These are phyloP conservation scores for Goffeauzyma gilvescens DNA, from an alignment of 768 basidiomycete species.

Conservation along the genomic window DNA sequence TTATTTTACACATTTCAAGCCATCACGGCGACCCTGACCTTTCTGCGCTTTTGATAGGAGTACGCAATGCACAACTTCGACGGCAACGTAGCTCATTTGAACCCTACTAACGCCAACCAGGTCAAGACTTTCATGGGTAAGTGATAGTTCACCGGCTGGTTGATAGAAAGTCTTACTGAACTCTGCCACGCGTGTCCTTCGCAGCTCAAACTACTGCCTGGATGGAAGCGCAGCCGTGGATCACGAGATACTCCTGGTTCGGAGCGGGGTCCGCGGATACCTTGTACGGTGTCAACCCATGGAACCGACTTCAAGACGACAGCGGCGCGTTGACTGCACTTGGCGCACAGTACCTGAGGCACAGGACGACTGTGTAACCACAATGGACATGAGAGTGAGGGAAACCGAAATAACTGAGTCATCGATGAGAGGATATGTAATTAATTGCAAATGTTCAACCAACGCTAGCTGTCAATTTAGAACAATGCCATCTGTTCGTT, in stretches of 20 bases:
- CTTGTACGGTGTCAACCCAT: conserved; percentile 2
- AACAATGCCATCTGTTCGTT: no score
- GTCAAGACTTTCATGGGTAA: conserved; percentile 10
- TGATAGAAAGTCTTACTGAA: neutral
- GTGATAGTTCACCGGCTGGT: neutral
- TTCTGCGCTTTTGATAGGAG: neutral
- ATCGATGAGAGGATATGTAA: no score
- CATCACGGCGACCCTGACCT: neutral
- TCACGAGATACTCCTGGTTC: conserved; percentile 11
- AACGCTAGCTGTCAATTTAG: no score
- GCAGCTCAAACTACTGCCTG: conserved; percentile 1
- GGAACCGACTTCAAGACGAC: conserved; percentile 8
- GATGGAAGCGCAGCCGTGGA: conserved; percentile 2
- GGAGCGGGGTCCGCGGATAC: neutral
- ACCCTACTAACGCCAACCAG: conserved; percentile 1
- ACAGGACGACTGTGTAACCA: no score
- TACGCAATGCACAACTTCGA: conserved; percentile 6
- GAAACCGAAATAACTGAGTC: no score
- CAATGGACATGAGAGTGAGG: no score
- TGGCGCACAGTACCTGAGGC: conserved; percentile 7
- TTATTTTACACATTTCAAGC: neutral
- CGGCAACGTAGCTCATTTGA: neutral
- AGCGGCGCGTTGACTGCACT: conserved; percentile 3
- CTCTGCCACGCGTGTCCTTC: neutral
- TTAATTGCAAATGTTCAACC: no score